Percentiles rank a stretch among this genome's conserved stretches.
These are phyloP conservation scores for Cutaneotrichosporon arboriforme DNA, from an alignment of 1,284 basidiomycete genomes.

Conservation along the genomic window DNA sequence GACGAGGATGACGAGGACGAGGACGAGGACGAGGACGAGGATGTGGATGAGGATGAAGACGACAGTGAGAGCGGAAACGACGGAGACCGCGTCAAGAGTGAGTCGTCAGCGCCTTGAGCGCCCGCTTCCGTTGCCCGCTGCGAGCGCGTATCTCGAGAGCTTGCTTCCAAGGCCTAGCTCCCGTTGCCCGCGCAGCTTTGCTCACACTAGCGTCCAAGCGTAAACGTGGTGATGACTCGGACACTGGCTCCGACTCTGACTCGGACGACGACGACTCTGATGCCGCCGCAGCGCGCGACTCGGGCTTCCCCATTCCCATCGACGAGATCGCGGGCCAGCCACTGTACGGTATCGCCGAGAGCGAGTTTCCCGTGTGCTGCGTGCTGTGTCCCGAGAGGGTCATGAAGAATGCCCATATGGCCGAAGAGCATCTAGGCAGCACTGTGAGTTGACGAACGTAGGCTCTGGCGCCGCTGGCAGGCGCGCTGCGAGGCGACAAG, in stretches of 20 bases:
- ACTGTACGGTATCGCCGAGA: constrained; percentile 47
- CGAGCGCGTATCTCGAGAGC: too few relatives aligned
- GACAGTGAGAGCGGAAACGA: constrained; percentile 4
- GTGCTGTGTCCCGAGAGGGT: constrained; percentile 68
- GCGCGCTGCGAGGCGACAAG: not conserved
- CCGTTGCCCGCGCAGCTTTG: not conserved
- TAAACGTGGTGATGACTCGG: not conserved
- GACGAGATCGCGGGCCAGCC: constrained; percentile 60
- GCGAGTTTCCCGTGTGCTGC: constrained; percentile 54
- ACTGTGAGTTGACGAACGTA: constrained; percentile 55
- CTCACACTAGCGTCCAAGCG: constrained; percentile 1
- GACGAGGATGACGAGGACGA: constrained; percentile 37
- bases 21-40: constrained; percentile 17
- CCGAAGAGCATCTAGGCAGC: constrained; percentile 59
- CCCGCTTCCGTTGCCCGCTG: too few relatives aligned
- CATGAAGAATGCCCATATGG: constrained; percentile 62
- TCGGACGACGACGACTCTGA: constrained; percentile 17
- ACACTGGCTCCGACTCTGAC: constrained; percentile 5
- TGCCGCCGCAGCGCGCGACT: constrained; percentile 12
- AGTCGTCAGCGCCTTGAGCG: too few relatives aligned
- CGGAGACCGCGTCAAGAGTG: not conserved
- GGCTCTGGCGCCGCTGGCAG: not conserved
- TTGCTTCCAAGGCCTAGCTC: too few relatives aligned
- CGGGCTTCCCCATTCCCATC: constrained; percentile 55
- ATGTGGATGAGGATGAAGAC: constrained; percentile 20